These are phyloP conservation scores for Backusella tuberculispora DNA, from an alignment of 192 early-diverging fungal genomes.

Conservation along the genomic window DNA sequence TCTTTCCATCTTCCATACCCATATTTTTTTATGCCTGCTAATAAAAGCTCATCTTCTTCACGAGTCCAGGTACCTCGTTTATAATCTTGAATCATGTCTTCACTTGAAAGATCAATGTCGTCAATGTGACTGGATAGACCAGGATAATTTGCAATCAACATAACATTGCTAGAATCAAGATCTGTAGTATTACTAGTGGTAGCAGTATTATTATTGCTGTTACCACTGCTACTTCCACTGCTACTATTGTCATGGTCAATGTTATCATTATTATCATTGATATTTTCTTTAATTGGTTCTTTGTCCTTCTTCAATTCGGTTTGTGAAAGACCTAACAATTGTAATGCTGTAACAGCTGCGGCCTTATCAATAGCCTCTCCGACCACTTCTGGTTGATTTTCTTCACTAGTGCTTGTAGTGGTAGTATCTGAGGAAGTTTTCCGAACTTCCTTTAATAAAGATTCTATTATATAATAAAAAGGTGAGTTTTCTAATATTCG, in stretches of 20 bases:
- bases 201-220: background rate
- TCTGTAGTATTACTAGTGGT: background rate
- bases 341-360: constrained; percentile 33
- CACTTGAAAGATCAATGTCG: constrained; percentile 13
- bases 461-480: background rate
- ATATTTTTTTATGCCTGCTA: constrained; percentile 35
- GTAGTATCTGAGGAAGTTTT: background rate
- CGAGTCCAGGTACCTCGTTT: constrained; percentile 39
- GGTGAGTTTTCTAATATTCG: too few species aligned
- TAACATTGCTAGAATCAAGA: constrained; percentile 18
- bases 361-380: constrained; percentile 30
- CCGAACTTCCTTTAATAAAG: background rate
- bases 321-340: constrained; percentile 26
- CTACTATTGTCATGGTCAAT: background rate
- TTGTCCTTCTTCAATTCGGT: constrained; percentile 4
- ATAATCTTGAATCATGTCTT: constrained; percentile 33
- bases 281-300: background rate
- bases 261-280: background rate
- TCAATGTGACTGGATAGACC: constrained; percentile 18
- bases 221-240: background rate
- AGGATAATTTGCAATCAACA: constrained; percentile 32
- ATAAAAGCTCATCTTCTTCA: constrained; percentile 39
- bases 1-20: constrained; percentile 43
- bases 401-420: background rate
- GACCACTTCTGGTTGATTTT: background rate